These are phyloP conservation scores for Vigna unguiculata DNA, from an alignment of 306 rosid genomes.

Conservation along the genomic window DNA sequence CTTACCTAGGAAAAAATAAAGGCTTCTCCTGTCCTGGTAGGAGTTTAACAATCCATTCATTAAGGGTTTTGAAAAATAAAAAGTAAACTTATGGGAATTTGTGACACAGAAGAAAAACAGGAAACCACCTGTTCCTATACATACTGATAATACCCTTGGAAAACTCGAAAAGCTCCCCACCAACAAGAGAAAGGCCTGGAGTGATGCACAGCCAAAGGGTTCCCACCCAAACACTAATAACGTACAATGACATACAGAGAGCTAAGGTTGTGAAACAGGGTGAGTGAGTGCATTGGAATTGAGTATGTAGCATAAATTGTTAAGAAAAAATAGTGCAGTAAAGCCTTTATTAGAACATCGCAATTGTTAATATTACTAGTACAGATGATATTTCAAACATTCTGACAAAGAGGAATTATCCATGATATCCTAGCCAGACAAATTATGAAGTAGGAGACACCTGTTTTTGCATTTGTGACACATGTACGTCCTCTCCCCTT, in stretches of 20 bases:
- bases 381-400: neutral
- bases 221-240: neutral
- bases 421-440: neutral
- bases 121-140: too few species aligned
- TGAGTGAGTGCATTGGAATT: neutral
- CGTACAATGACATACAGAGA: neutral
- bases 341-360: neutral
- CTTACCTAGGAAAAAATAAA: neutral
- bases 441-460: conserved; percentile 33
- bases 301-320: neutral
- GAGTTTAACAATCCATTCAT: neutral
- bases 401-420: neutral
- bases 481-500: conserved; percentile 92
- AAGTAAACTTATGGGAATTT: neutral
- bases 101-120: neutral
- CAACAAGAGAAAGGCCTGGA: neutral
- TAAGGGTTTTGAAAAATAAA: neutral
- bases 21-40: neutral
- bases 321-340: neutral
- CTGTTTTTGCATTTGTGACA: conserved; percentile 84
- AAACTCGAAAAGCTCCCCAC: neutral
- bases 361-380: conserved; percentile 1
- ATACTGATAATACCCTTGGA: neutral
- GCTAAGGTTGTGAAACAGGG: neutral
- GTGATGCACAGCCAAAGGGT: neutral